phyloP scores from a whole-genome alignment of 2,329 filamentous ascomycete species.

The Fusarium paranaense region DNA sequence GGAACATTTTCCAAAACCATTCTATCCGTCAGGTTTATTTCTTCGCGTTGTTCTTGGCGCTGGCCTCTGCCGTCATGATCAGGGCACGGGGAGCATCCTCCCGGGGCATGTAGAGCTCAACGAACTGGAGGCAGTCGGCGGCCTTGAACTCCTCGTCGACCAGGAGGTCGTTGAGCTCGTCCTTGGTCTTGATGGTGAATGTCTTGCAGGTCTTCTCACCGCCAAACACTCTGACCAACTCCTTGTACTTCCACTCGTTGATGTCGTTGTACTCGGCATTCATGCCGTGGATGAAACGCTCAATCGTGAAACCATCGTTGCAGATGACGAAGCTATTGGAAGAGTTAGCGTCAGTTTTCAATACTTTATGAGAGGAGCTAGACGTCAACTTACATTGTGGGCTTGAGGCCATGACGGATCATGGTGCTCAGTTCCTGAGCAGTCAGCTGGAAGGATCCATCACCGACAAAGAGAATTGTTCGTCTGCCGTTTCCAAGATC shows the following conservation, averaged over 20 bases:
- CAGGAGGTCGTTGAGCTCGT: slow-evolving; percentile 75
- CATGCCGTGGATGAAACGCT: slow-evolving; percentile 88
- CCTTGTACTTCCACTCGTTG: slow-evolving; percentile 77
- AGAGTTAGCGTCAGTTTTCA: slow-evolving; percentile 31
- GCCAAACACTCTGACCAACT: slow-evolving; percentile 76
- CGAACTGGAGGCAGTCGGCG: slow-evolving; percentile 71
- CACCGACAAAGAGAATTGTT: slow-evolving; percentile 88
- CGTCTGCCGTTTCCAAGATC: slow-evolving; percentile 70
- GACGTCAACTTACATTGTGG: slow-evolving; percentile 74
- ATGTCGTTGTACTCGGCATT: slow-evolving; percentile 86
- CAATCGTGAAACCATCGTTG: slow-evolving; percentile 91
- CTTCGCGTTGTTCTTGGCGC: slow-evolving; percentile 74
- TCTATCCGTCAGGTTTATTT: slow-evolving; percentile 37
- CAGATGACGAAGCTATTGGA: slow-evolving; percentile 78
- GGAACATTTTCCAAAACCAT: slow-evolving; percentile 17
- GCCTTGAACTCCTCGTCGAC: slow-evolving; percentile 72
- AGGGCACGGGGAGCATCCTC: slow-evolving; percentile 80
- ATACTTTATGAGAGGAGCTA: neutral
- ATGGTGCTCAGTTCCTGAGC: slow-evolving; percentile 88
- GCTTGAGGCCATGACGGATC: slow-evolving; percentile 77
- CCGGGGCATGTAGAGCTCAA: slow-evolving; percentile 84
- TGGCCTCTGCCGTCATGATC: slow-evolving; percentile 76
- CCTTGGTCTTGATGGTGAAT: slow-evolving; percentile 76
- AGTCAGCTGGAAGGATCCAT: slow-evolving; percentile 88
- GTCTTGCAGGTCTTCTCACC: slow-evolving; percentile 70